phyloP scores from a whole-genome alignment of 768 basidiomycete genomes.

The Rhodotorula graminis region DNA sequence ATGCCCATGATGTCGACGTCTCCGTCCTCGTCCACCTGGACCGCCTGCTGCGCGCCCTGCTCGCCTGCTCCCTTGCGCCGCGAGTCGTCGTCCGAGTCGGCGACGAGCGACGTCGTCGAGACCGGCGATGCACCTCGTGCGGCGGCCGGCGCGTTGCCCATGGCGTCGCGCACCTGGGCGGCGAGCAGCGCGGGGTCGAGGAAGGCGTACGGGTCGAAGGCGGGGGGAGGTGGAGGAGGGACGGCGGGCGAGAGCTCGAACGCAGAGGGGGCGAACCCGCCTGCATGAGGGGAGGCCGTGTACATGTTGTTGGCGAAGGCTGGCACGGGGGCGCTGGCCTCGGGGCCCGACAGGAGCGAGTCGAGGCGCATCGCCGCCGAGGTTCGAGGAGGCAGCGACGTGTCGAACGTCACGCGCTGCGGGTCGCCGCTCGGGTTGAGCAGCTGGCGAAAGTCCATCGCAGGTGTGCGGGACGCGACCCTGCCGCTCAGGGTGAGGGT shows the following conservation, averaged over 20 bases:
- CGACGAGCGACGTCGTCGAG: neutral
- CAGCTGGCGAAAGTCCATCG: conserved; percentile 17
- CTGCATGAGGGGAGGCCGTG: neutral
- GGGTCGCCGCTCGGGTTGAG: conserved; percentile 3
- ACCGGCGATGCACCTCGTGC: neutral
- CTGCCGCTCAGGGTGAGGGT: neutral
- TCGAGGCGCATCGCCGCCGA: neutral
- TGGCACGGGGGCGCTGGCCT: neutral
- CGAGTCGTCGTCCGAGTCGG: conserved; percentile 10
- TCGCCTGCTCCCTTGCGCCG: too few relatives aligned
- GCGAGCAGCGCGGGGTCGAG: neutral
- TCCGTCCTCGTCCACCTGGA: neutral
- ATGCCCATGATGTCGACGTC: conserved; percentile 10
- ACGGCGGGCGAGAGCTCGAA: neutral
- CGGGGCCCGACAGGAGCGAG: neutral
- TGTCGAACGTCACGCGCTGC: neutral
- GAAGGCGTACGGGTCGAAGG: neutral
- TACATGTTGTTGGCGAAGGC: neutral
- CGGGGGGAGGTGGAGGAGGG: neutral
- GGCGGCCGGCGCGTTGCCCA: neutral
- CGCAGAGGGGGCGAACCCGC: neutral
- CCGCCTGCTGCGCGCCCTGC: too few relatives aligned
- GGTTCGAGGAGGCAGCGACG: neutral
- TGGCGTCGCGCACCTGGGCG: neutral
- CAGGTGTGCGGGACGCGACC: too few relatives aligned